phyloP scores from a whole-genome alignment of 139 green algal genomes.

The Ulvella scutata region DNA sequence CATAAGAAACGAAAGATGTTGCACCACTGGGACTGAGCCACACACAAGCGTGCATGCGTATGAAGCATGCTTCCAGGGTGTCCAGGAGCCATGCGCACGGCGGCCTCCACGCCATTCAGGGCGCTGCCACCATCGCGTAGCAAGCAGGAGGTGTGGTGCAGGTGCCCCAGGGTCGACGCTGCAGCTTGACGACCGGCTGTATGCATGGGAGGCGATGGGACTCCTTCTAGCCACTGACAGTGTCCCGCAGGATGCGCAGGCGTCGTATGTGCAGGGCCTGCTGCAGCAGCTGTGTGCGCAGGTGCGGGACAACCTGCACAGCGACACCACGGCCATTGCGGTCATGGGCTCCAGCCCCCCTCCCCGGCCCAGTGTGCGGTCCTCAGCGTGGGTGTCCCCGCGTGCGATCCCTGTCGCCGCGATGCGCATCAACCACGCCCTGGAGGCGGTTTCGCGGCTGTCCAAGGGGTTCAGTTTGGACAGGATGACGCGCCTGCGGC shows the following conservation, averaged over 20 bases:
- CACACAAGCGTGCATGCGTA: no score
- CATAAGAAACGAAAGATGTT: no score
- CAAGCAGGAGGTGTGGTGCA: no score
- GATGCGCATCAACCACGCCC: constrained; percentile 31
- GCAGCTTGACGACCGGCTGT: constrained; percentile 58
- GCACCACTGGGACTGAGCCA: no score
- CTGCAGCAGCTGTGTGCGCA: constrained; percentile 47
- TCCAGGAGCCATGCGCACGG: no score
- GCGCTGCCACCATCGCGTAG: no score
- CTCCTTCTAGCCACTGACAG: constrained; percentile 67
- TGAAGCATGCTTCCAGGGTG: no score
- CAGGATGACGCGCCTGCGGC: constrained; percentile 31
- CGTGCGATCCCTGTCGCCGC: background rate
- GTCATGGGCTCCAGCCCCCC: background rate
- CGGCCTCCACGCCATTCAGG: no score
- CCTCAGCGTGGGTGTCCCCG: background rate
- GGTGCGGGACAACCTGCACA: constrained; percentile 14
- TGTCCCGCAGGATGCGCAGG: constrained; percentile 42
- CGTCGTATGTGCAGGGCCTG: constrained; percentile 27
- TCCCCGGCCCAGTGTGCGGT: constrained; percentile 10
- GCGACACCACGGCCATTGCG: constrained; percentile 2
- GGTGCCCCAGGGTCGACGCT: background rate
- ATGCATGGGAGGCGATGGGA: constrained; percentile 74
- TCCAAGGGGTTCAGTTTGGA: constrained; percentile 61
- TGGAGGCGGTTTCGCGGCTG: constrained; percentile 55